Base-by-base conservation (phyloP, 768 basidiomycete genomes). In the Mycena vulgaris region DNA sequence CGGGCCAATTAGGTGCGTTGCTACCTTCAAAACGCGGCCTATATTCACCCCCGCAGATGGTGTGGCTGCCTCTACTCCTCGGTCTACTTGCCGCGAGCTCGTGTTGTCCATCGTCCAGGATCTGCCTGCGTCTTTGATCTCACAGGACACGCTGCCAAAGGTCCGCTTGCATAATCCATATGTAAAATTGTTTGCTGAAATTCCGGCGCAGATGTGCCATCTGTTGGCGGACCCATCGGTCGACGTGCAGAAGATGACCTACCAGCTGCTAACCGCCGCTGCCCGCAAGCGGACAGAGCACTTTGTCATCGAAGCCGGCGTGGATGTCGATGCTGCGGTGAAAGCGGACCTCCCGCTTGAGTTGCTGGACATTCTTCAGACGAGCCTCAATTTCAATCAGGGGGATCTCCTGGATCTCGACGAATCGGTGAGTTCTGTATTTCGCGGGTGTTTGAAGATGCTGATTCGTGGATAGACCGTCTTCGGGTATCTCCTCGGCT, bases 291-390 rank as follows among this genome's bases (percentile, higher is more conserved):
- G 89, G 39, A 97, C 96, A 0, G 93, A 96, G 63, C 81, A 93
- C 66, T 84, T 96, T 48, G 95, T 98, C 30, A 89, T 98, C 40
- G 95, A 98, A 75, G 92, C 92, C 2, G 94, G 91, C 9, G 92
- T 95, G 17, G 93, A 95, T 53, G 86, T 88, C 0, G 92, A 94
- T 58, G 87, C 83, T 3, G 75, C 76, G 2, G 76, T 89, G 37
- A 84, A 85, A 51, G 82, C 88, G 25, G 83, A 87, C 27, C 81
- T 97, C 14, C 95, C 97, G 0, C 14, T 59, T 0, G 92, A 95
- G 74, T 82, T 98, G 25, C 71, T 97, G 19, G 79, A 82, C 6
- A 84, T 96, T 30, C 78, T 97, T 16, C 88, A 87, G 64, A 83
- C 81, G 39, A 84, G 79, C 51, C 74, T 91, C 28, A 75, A 81